Conservation (phyloP, 208 protist genomes). For the Wallacemonas collosoma region DNA sequence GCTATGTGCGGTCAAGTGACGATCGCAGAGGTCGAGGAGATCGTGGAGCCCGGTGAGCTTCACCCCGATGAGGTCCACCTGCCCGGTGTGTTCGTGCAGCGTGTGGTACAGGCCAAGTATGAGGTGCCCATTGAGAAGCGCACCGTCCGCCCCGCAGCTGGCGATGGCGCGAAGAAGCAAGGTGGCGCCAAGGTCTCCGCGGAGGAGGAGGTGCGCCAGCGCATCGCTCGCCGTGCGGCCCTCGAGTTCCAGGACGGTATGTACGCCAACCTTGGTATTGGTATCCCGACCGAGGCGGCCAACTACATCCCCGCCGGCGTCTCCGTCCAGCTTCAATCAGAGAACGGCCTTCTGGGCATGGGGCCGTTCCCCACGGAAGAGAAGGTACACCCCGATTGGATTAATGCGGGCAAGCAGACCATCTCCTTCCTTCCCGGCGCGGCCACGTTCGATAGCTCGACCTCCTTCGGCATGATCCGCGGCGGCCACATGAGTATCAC, state of each 20-base stretch:
- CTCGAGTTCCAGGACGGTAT: slow-evolving; percentile 96
- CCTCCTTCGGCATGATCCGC: slow-evolving; percentile 98
- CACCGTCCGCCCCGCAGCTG: slow-evolving; percentile 25
- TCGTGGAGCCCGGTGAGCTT: slow-evolving; percentile 93
- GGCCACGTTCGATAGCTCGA: slow-evolving; percentile 90
- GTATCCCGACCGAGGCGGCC: slow-evolving; percentile 95
- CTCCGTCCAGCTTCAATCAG: slow-evolving; percentile 89
- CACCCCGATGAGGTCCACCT: slow-evolving; percentile 95
- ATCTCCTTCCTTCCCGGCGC: slow-evolving; percentile 95
- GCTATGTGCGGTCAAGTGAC: slow-evolving; percentile 89
- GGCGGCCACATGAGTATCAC: slow-evolving; percentile 96
- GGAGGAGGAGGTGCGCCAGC: slow-evolving; percentile 60
- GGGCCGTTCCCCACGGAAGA: slow-evolving; percentile 91
- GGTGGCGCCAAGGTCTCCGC: slow-evolving; percentile 36
- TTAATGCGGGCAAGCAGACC: slow-evolving; percentile 98
- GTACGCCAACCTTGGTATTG: slow-evolving; percentile 97
- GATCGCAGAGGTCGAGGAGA: slow-evolving; percentile 96
- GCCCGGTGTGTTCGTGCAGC: slow-evolving; percentile 94
- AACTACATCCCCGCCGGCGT: slow-evolving; percentile 91
- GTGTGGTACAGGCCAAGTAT: slow-evolving; percentile 77
- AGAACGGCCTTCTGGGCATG: slow-evolving; percentile 94
- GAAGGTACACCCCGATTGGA: slow-evolving; percentile 93
- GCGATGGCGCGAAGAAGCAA: slow-evolving; percentile 22
- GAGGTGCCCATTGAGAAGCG: slow-evolving; percentile 57
- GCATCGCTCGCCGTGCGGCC: slow-evolving; percentile 93